Evolutionary conservation across 176 grass and related monocot genomes (phyloP).

Genomic region (Musa troglodytarum): DNA sequence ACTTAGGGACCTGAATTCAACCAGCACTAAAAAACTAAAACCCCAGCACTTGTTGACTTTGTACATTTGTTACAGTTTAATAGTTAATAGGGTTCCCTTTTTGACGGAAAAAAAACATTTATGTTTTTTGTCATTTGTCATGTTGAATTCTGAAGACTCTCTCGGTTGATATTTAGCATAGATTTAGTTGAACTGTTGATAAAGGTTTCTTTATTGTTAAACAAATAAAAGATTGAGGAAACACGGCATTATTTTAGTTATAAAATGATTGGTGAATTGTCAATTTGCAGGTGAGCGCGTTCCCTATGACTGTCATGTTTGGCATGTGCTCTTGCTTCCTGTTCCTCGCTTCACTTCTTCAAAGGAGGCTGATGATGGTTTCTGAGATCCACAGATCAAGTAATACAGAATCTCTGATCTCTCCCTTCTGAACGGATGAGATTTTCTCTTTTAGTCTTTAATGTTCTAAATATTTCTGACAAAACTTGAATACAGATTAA

Average conservation of each 20-base stretch:
- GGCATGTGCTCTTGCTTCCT: slow-evolving; percentile 17
- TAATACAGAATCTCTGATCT: not conserved
- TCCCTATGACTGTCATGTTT: slow-evolving; percentile 17
- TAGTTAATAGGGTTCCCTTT: too few relatives aligned
- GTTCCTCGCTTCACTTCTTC: slow-evolving; percentile 2
- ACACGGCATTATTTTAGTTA: not conserved
- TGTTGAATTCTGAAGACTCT: too few relatives aligned
- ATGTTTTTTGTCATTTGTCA: too few relatives aligned
- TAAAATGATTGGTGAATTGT: not conserved
- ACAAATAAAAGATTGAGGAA: not conserved
- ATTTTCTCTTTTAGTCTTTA: not conserved
- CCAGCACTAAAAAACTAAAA: too few relatives aligned
- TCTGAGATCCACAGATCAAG: slow-evolving; percentile 11
- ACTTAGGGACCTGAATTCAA: too few relatives aligned
- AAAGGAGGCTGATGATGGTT: slow-evolving; percentile 13
- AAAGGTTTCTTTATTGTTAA: not conserved
- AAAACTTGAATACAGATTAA: too few relatives aligned
- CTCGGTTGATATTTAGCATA: too few relatives aligned
- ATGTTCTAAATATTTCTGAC: not conserved
- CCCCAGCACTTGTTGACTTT: too few relatives aligned
- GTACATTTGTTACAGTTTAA: too few relatives aligned
- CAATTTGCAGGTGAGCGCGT: slow-evolving; percentile 9
- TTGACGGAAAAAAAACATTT: too few relatives aligned
- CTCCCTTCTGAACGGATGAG: not conserved
- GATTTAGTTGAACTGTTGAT: not conserved